Evolutionary conservation across 1,284 basidiomycete genomes (phyloP), one percentile per base, ranked within the genome.

Genomic region (Crocinoboletus sp.): DNA sequence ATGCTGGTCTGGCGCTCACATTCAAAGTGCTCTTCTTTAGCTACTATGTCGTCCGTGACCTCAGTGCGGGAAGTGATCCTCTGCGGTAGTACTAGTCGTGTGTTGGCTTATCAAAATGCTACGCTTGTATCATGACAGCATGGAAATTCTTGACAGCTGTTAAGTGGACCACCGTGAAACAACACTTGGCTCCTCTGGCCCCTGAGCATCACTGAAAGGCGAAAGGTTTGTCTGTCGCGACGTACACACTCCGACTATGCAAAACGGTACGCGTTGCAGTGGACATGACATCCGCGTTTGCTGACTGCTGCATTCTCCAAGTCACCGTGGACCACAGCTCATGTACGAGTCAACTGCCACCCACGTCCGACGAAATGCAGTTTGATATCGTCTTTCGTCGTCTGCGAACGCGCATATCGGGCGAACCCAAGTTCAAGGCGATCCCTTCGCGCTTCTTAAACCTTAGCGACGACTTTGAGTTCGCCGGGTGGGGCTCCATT

Each of bases 11-110:
- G 45, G 89, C 91, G 0, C 70, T 94, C 20, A 77, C 84, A 10
- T 89, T 94, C 74, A 90, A 93, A 64, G 69, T 91, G 16, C 66
- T 93, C 25, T 94, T 94, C 71, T 94, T 94, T 71, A 84, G 79
- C 61, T 91, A 87, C 64, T 89, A 89, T 49, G 73, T 82, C 29
- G 63, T 80, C 6, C 67, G 69, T 3, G 73, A 78, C 48, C 74
- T 81, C 38, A 81, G 78, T 1, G 38, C 15, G 8, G 51, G 54
- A 16, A 48, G 28, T 17, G 58, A 58, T 32, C 54, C 49, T 30
- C 28, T 62, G 42, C 43, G 38, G 27, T 62, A 60, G 57, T 43
- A 12, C 4, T 41, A 41, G 30, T 23, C 19, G 22, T 20, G 17
- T 20, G 13, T 39, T 20, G n/a, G 23, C 15, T 19, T 37, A 13